Conservation (phyloP, 2,329 filamentous ascomycete species). For the Septoria linicola region DNA sequence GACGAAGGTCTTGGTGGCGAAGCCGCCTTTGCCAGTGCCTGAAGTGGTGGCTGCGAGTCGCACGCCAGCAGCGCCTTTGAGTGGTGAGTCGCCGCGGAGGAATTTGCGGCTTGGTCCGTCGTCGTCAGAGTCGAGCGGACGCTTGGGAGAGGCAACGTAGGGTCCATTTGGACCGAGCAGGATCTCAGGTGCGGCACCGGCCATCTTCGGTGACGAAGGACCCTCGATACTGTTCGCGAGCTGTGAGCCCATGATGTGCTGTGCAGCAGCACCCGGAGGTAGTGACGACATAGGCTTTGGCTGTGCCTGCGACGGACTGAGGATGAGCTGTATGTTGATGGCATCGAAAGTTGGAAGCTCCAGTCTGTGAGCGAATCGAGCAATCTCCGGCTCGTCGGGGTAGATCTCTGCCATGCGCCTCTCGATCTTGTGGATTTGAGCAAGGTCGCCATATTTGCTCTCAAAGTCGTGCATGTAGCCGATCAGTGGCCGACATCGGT, state of each 20-base stretch:
- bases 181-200: slow-evolving; percentile 24
- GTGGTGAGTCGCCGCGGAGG: slow-evolving; percentile 81
- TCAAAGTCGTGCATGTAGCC: slow-evolving; percentile 94
- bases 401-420: slow-evolving; percentile 66
- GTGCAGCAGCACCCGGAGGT: slow-evolving; percentile 18
- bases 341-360: slow-evolving; percentile 72
- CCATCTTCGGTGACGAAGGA: slow-evolving; percentile 14
- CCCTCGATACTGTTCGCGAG: slow-evolving; percentile 17
- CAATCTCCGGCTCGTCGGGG: slow-evolving; percentile 11
- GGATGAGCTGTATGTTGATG: slow-evolving; percentile 73
- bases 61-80: slow-evolving; percentile 86
- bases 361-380: slow-evolving; percentile 73
- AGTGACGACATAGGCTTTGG: slow-evolving; percentile 35
- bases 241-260: slow-evolving; percentile 12
- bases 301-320: slow-evolving; percentile 79
- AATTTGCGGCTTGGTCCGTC: slow-evolving; percentile 79
- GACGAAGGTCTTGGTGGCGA: slow-evolving; percentile 37
- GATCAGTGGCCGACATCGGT: slow-evolving; percentile 80
- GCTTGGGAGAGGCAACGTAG: slow-evolving; percentile 47
- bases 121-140: slow-evolving; percentile 58
- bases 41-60: slow-evolving; percentile 52
- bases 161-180: slow-evolving; percentile 38
- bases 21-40: slow-evolving; percentile 32
- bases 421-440: slow-evolving; percentile 87
- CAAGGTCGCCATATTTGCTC: slow-evolving; percentile 86